phyloP scores from a whole-genome alignment of 306 rosid genomes.

The Vicia villosa region DNA sequence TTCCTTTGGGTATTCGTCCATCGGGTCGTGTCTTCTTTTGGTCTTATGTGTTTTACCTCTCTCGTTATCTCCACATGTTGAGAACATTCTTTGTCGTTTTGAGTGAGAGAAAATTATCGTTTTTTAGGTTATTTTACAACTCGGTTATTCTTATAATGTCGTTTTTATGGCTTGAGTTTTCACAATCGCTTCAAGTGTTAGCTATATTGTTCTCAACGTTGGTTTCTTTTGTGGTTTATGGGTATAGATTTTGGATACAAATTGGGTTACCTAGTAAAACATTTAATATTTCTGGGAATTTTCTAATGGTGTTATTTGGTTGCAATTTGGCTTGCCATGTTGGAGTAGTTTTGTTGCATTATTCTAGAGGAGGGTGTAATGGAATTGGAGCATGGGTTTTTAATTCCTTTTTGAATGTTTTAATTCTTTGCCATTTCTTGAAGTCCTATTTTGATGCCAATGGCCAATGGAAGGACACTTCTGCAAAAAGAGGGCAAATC shows the following conservation, averaged over 20 bases:
- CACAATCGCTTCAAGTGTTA: conserved; percentile 71
- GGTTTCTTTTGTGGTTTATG: conserved; percentile 53
- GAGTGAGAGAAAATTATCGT: conserved; percentile 51
- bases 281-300: conserved; percentile 44
- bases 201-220: conserved; percentile 55
- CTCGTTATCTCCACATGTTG: conserved; percentile 63
- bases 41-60: conserved; percentile 74
- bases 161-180: conserved; percentile 78
- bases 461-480: not conserved
- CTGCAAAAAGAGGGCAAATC: not conserved
- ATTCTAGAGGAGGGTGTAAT: conserved; percentile 73
- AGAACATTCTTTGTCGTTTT: conserved; percentile 61
- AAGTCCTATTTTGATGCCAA: conserved; percentile 44
- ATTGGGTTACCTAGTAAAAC: conserved; percentile 49
- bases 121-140: conserved; percentile 53
- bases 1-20: conserved; percentile 75
- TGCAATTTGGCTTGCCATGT: conserved; percentile 63
- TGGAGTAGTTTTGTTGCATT: conserved; percentile 62
- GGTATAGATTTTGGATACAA: conserved; percentile 58
- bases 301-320: conserved; percentile 44
- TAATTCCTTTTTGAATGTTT: conserved; percentile 56
- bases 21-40: conserved; percentile 83
- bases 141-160: conserved; percentile 54
- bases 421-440: conserved; percentile 55
- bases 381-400: conserved; percentile 81